Evolutionary conservation across 257 asterid species (phyloP), one percentile per base, ranked within the genome.

Genomic region (Salvia hispanica): DNA sequence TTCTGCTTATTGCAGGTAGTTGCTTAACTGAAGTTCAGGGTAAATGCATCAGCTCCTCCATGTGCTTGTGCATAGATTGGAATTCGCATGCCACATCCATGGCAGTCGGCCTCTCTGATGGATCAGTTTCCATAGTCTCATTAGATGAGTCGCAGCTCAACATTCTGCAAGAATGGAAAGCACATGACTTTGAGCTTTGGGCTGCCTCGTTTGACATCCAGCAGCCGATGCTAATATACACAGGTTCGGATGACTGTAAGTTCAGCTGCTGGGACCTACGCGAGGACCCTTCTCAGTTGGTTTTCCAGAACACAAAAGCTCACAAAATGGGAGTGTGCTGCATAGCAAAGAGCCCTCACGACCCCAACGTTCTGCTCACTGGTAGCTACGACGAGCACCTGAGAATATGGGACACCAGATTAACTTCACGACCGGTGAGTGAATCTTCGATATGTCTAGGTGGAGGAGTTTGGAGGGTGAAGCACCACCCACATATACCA

Each of bases 1-100:
- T 43, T 28, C 34, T 63, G 50, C 62, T 77, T 14, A 21, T 64
- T 76, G 66, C 80, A 94, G 99, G 87, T 59, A 72, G 46, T 65
- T 36, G 34, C 72, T 79, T 94, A 25, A 73, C 75, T 46, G 95
- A 83, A 78, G 43, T 87, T 45, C 67, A 68, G 46, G 77, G 82
- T 39, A 79, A 87, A 64, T 54, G 72, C 16, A 70, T 91, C 54
- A 91, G 96, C 83, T 85, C 95, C 9, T 82, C 96, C 62, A 94
- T 94, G 99, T 91, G 95, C 80, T 77, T 91, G 82, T 91, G 91
- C 74, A 69, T 94, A 14, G 96, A 94, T 66, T 94, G 99, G 99
- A 83, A 84, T 54, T 77, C 84, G 6, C 77, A 88, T 7, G 84
- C 90, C 12, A 75, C 91, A 66, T 94, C 96, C 72, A 62, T 87